Evolutionary conservation across 1,139 yeast species (phyloP), one percentile per base, ranked within the genome.

Genomic region (Diutina sp.): DNA sequence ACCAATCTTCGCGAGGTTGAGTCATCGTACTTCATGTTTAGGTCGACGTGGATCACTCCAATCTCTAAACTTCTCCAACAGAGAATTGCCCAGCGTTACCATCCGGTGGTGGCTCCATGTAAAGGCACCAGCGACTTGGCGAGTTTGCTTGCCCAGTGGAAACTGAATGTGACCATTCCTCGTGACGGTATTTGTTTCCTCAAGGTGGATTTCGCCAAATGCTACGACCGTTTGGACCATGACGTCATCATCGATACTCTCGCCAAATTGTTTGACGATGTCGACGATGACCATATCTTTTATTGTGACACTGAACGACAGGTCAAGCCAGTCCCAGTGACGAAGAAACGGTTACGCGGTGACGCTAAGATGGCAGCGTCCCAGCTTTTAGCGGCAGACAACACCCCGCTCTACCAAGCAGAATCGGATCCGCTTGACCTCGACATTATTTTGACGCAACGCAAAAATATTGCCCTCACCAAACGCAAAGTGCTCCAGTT

Each of bases 401-500:
- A 21, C 25, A 21, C 25, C 25, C 25, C 25, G 25, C 25, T 21
- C 25, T 21, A 21, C 4, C 25, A 21, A 21, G 25, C 4, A 21
- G 25, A 21, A 21, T 4, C 25, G 25, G 25, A 21, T 21, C 25
- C 25, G 25, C 25, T 21, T 21, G 25, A 21, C 25, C 25, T 21
- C 25, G 25, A 21, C 25, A 21, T 21, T 3, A 21, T 21, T 2
- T 4, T 21, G 4, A 21, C 25, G 25, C 25, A 21, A 21, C 25
- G 25, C 25, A 21, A 21, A 21, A 21, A 21, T 21, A 3, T 21
- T 21, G 25, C 25, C 25, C 25, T 72, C 14, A 58, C 64, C 1
- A 70, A 67, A 51, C 55, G 60, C 4, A 65, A 69, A 30, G 62
- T 74, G 3, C 46, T 72, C 3, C 61, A 62, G 7, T 55, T 69